Conservation (phyloP, 768 basidiomycete species). For the Russula sp. region DNA sequence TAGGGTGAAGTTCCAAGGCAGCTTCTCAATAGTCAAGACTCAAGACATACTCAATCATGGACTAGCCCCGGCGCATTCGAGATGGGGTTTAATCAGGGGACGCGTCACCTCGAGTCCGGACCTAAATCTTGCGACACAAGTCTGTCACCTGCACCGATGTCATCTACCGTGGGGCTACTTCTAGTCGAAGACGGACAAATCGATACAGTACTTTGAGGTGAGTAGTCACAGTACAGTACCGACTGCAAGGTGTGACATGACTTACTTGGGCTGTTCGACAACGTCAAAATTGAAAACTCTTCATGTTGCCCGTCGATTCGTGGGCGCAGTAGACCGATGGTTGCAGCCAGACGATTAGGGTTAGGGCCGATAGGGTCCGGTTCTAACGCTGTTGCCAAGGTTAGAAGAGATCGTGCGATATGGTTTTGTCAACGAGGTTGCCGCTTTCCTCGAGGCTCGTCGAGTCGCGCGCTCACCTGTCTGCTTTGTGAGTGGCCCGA, state of each 20-base stretch:
- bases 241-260: not conserved
- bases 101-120: too few relatives aligned
- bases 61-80: too few relatives aligned
- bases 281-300: not conserved
- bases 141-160: too few relatives aligned
- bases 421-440: not conserved
- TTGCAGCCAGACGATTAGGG: not conserved
- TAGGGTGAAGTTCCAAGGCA: too few relatives aligned
- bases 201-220: too few relatives aligned
- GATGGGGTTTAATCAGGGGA: too few relatives aligned
- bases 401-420: constrained; percentile 6
- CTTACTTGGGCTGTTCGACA: not conserved
- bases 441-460: constrained; percentile 1
- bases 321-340: not conserved
- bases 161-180: not conserved
- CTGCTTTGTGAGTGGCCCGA: not conserved
- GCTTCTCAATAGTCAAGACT: too few relatives aligned
- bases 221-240: not conserved
- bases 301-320: not conserved
- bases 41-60: too few relatives aligned
- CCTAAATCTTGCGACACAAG: too few relatives aligned
- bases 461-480: not conserved
- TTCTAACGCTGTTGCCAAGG: not conserved
- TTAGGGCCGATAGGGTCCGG: too few relatives aligned
- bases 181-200: not conserved